Evolutionary conservation across 139 green algal genomes (phyloP), one percentile per base, ranked within the genome.

Genomic region (Chlamydomonas sp.): DNA sequence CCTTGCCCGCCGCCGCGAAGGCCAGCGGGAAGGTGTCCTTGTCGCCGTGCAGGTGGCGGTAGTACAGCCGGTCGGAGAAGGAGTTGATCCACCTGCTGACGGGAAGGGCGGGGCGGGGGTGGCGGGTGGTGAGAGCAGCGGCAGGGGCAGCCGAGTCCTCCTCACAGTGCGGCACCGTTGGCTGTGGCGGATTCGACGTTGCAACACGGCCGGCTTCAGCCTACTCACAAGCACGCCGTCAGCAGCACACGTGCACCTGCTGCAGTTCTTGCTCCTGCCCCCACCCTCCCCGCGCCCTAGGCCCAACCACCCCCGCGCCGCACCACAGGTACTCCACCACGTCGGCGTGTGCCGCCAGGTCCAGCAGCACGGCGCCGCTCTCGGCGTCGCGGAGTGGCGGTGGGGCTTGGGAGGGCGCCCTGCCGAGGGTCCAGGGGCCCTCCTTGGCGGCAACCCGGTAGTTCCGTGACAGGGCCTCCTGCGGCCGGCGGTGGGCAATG

Each of bases 11-110:
- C 58, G 91, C 79, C 3, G 89, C 88, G 82, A 95, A 95, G 2
- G 91, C 91, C 17, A 93, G 66, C 31, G 71, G 66, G 63, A 94
- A 95, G 2, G 91, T 95, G 79, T 95, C 93, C 85, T 93, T 93
- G 78, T 93, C 91, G 16, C 91, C 91, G 74, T 88, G 83, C 16
- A 88, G 83, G 59, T 77, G 83, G 61, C 60, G 9, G 83, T 88
- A 49, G 83, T 88, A 88, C 5, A 88, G 74, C 4, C 83, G 72
- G 83, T 88, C 72, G 16, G 59, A 62, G 74, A 88, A 88, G 62
- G 73, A 82, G 83, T 88, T 88, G 62, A 88, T 81, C 83, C 83
- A 88, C 81, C 81, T 86, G 74, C 2, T 5, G 71, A 20, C 15
- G 9, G 6, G 57, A 8, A 63, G 59, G 61, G 6, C 18, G 9